A percentile compares a stretch with the other conserved stretches of the same genome.
These are phyloP conservation scores for Hanseniaspora singularis DNA, from an alignment of 805 yeast genomes.

Conservation along the genomic window DNA sequence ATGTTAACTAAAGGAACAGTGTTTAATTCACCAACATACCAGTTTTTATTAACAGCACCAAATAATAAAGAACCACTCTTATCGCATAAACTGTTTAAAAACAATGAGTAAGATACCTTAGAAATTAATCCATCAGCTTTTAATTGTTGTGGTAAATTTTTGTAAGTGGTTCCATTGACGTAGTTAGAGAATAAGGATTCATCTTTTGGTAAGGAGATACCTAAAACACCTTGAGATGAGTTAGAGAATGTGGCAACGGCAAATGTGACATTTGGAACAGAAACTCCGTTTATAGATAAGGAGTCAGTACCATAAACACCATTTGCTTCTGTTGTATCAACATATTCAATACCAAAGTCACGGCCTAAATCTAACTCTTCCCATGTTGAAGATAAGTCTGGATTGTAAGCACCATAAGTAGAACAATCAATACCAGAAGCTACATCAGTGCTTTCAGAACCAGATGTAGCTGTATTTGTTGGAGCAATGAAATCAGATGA, in stretches of 20 bases:
- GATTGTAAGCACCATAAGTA: conserved; percentile 32
- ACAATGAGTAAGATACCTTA: conserved; percentile 46
- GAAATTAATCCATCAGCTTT: conserved; percentile 42
- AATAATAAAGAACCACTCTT: conserved; percentile 36
- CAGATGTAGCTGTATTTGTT: conserved; percentile 3
- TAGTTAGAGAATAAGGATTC: conserved; percentile 33
- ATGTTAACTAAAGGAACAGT: conserved; percentile 27
- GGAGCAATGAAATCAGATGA: conserved; percentile 9
- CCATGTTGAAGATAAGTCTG: conserved; percentile 28
- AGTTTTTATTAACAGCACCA: conserved; percentile 34
- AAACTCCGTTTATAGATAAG: conserved; percentile 20
- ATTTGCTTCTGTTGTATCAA: conserved; percentile 38
- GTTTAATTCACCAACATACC: conserved; percentile 28
- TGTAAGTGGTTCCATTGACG: conserved; percentile 32
- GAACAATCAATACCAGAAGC: conserved; percentile 25
- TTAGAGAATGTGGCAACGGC: conserved; percentile 29
- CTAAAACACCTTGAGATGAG: conserved; percentile 38
- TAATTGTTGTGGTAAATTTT: conserved; percentile 48
- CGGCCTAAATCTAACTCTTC: conserved; percentile 23
- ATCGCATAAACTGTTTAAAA: conserved; percentile 36
- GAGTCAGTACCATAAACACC: conserved; percentile 43
- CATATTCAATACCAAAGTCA: conserved; percentile 37
- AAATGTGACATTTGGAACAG: conserved; percentile 28
- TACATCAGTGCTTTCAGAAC: not conserved
- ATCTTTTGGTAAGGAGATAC: conserved; percentile 42